Evolutionary conservation across 2,329 filamentous ascomycete genomes (phyloP).

Genomic region (Hypoxylon sp.): DNA sequence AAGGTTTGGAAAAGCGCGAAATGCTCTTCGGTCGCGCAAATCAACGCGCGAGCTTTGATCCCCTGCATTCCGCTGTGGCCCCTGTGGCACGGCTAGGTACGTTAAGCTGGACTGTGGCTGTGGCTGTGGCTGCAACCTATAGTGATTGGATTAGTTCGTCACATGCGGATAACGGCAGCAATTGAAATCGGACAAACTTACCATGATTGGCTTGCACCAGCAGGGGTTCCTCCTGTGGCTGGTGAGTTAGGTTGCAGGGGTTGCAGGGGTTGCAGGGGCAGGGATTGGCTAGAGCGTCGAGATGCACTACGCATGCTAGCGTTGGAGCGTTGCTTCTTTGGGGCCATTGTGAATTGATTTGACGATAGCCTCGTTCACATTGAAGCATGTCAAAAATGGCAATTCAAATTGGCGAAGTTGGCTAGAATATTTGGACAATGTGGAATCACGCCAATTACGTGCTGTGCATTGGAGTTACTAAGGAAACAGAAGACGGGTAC

Average conservation of each 20-base stretch:
- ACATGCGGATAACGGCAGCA: not conserved
- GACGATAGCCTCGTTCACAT: not conserved
- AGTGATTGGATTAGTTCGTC: not conserved
- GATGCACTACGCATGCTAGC: not conserved
- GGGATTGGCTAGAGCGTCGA: not conserved
- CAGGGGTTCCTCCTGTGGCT: not conserved
- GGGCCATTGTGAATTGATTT: not conserved
- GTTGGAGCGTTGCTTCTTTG: not conserved
- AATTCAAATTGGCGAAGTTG: not conserved
- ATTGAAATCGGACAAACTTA: not conserved
- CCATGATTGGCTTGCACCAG: not conserved
- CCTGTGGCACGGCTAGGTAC: not conserved
- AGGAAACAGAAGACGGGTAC: not conserved
- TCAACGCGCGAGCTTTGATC: not conserved
- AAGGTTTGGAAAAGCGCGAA: not conserved
- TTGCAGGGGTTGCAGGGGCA: not conserved
- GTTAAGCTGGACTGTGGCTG: not conserved
- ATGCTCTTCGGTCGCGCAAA: not conserved
- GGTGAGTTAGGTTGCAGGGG: not conserved
- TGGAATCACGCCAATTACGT: not conserved
- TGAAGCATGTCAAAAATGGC: not conserved
- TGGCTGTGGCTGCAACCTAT: not conserved
- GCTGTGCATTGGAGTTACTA: not conserved
- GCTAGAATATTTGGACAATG: not conserved
- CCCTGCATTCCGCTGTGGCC: not conserved